A percentile compares a stretch with the other conserved stretches of the same genome.
Evolutionary conservation across 2,329 filamentous ascomycete genomes (phyloP).

Genomic region (Aspergillus fumigatiaffinis): DNA sequence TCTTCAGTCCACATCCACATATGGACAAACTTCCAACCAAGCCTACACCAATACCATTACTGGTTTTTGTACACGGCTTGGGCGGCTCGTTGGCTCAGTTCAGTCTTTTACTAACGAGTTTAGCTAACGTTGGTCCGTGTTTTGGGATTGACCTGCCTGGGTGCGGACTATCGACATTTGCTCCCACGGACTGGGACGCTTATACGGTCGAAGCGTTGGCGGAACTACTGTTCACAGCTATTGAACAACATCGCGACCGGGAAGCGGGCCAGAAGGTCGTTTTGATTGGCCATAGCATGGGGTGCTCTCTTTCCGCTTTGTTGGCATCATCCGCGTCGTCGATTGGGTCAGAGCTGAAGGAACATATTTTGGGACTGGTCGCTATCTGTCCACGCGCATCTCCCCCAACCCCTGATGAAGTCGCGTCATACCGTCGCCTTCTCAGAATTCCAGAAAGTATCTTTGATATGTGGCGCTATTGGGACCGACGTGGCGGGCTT

Average conservation of each 20-base stretch:
- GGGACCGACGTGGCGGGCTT: constrained; percentile 74
- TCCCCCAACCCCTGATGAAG: constrained; percentile 55
- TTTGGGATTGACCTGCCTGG: constrained; percentile 87
- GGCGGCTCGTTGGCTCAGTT: constrained; percentile 93
- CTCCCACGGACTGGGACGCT: constrained; percentile 66
- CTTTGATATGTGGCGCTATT: constrained; percentile 72
- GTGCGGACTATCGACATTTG: constrained; percentile 76
- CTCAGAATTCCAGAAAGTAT: constrained; percentile 63
- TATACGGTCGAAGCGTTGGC: constrained; percentile 74
- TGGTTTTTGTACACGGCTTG: constrained; percentile 89
- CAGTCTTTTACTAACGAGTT: constrained; percentile 70
- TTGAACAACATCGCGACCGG: constrained; percentile 67
- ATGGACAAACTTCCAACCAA: constrained; percentile 72
- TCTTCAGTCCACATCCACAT: constrained; percentile 78
- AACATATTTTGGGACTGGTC: constrained; percentile 69
- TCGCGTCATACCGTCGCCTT: constrained; percentile 51
- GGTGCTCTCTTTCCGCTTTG: constrained; percentile 70
- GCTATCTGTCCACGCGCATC: constrained; percentile 75
- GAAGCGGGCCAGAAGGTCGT: constrained; percentile 67
- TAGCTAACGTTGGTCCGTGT: constrained; percentile 79
- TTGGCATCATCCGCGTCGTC: constrained; percentile 61
- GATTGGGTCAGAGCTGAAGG: constrained; percentile 51
- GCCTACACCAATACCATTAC: constrained; percentile 70
- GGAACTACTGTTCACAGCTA: constrained; percentile 69
- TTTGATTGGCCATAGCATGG: constrained; percentile 85